phyloP scores from a whole-genome alignment of 2,329 filamentous ascomycete species.

The Fusarium verrucosum region DNA sequence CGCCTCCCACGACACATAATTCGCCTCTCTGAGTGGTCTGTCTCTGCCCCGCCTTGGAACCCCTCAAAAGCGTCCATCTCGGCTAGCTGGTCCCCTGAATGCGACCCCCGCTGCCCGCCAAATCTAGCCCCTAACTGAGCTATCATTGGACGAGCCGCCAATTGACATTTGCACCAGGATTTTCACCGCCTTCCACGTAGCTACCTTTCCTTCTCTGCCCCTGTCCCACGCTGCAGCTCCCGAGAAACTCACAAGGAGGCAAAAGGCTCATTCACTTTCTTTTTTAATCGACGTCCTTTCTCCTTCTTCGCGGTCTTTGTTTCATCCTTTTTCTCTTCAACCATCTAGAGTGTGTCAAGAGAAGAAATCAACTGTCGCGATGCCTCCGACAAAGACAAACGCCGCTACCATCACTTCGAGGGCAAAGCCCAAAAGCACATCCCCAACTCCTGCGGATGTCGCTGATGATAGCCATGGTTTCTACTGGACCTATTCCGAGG shows the following conservation, averaged over 20 bases:
- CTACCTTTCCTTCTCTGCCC: conserved; percentile 20
- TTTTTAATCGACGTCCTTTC: conserved; percentile 14
- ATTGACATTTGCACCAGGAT: conserved; percentile 18
- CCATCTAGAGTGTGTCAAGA: neutral
- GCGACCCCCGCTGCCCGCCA: conserved; percentile 5
- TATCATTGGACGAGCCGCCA: conserved; percentile 11
- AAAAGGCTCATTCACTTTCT: conserved; percentile 30
- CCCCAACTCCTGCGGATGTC: conserved; percentile 21
- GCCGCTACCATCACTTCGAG: conserved; percentile 50
- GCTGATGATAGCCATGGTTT: conserved; percentile 63
- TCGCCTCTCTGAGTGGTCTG: conserved; percentile 29
- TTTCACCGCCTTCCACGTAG: conserved; percentile 45
- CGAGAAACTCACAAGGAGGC: conserved; percentile 18
- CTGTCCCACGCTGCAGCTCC: conserved; percentile 14
- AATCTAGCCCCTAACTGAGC: conserved; percentile 30
- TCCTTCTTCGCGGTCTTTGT: neutral
- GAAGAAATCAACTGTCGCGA: conserved; percentile 19
- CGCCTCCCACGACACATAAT: conserved; percentile 32
- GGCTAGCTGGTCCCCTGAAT: conserved; percentile 31
- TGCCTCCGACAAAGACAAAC: conserved; percentile 45
- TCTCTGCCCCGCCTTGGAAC: conserved; percentile 35
- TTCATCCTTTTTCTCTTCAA: neutral
- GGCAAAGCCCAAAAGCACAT: conserved; percentile 39
- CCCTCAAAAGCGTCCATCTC: conserved; percentile 31
- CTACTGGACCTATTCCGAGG: conserved; percentile 99